A percentile compares a stretch with the other conserved stretches of the same genome.
Evolutionary conservation across 352 stramenopile genomes (phyloP).

Genomic region (Pythium scleroteichum): DNA sequence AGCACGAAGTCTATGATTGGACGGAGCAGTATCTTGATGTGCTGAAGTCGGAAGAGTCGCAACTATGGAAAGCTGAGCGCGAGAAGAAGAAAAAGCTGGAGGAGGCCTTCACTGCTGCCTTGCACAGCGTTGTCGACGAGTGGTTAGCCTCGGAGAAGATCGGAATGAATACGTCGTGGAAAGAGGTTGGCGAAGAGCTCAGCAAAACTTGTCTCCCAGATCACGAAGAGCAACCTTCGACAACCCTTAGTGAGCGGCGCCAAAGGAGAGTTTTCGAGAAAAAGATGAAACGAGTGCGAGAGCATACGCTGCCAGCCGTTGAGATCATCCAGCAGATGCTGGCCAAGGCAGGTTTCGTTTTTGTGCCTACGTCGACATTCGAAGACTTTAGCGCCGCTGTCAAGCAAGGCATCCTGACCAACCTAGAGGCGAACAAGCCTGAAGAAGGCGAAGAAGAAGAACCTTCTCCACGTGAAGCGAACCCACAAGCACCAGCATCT

Average conservation of each 20-base stretch:
- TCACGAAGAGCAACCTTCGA: background rate
- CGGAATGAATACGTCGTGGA: constrained; percentile 24
- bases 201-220: constrained; percentile 6
- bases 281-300: constrained; percentile 41
- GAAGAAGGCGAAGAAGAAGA: constrained; percentile 64
- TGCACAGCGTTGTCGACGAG: constrained; percentile 36
- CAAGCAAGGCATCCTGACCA: constrained; percentile 31
- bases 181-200: constrained; percentile 16
- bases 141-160: constrained; percentile 29
- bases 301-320: constrained; percentile 31
- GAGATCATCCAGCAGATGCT: constrained; percentile 34
- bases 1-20: constrained; percentile 70
- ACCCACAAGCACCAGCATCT: constrained; percentile 9
- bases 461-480: background rate
- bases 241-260: constrained; percentile 34
- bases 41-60: constrained; percentile 47
- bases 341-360: constrained; percentile 30
- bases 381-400: constrained; percentile 41
- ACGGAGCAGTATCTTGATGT: constrained; percentile 48
- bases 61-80: constrained; percentile 50
- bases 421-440: constrained; percentile 47
- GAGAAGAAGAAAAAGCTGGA: constrained; percentile 41
- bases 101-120: constrained; percentile 26
- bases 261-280: constrained; percentile 63
- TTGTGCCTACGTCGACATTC: constrained; percentile 38